These are phyloP conservation scores for Malassezia caprae DNA, from an alignment of 1,284 basidiomycete species.

Conservation along the genomic window DNA sequence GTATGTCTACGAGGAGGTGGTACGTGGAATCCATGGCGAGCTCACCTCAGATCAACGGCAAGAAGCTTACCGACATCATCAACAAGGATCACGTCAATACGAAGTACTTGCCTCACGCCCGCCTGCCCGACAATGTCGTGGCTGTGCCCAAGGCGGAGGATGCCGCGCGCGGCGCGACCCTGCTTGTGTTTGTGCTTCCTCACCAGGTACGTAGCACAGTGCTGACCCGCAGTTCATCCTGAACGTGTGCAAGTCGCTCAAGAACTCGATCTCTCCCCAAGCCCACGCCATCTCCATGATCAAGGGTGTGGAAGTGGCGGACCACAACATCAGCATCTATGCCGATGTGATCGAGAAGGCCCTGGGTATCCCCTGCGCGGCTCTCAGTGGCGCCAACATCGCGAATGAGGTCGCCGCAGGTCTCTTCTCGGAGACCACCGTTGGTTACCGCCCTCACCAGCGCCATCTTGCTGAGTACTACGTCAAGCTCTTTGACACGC, in stretches of 20 bases:
- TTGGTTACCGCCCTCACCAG: constrained; percentile 52
- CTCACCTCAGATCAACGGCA: constrained; percentile 51
- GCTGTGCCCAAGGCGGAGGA: constrained; percentile 53
- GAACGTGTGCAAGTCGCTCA: constrained; percentile 35
- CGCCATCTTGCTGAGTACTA: constrained; percentile 31
- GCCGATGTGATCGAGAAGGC: constrained; percentile 54
- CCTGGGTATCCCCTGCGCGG: constrained; percentile 53
- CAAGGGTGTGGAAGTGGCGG: constrained; percentile 49
- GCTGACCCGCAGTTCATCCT: constrained; percentile 47
- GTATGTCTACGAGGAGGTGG: constrained; percentile 43
- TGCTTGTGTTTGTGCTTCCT: constrained; percentile 55
- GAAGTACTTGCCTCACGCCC: constrained; percentile 54
- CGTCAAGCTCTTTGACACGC: constrained; percentile 51
- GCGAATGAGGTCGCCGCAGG: constrained; percentile 55
- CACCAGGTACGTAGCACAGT: constrained; percentile 47
- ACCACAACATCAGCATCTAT: constrained; percentile 55
- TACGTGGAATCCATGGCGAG: constrained; percentile 3
- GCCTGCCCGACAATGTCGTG: constrained; percentile 53
- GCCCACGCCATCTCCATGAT: constrained; percentile 48
- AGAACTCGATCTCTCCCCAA: constrained; percentile 34
- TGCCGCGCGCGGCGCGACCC: constrained; percentile 54
- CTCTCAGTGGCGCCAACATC: constrained; percentile 56
- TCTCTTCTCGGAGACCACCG: constrained; percentile 55
- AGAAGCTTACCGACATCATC: constrained; percentile 54
- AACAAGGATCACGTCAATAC: constrained; percentile 55